Percentiles rank a stretch among this genome's conserved stretches.
Evolutionary conservation across 2,329 filamentous ascomycete genomes (phyloP).

Genomic region (Cordyceps fumosorosea): DNA sequence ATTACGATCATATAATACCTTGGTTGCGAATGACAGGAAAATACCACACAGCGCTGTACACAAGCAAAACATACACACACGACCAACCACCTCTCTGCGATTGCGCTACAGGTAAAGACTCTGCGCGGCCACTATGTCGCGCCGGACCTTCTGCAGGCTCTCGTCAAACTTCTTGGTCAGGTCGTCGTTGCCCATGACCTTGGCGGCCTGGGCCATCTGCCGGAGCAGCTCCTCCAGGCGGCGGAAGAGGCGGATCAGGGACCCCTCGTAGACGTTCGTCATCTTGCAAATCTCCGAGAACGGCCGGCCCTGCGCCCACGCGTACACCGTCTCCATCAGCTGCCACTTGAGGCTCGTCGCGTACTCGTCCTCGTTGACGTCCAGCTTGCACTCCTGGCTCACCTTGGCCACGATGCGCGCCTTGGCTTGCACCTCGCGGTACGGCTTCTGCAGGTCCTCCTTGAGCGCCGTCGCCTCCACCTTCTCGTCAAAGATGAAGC

Average conservation of each 20-base stretch:
- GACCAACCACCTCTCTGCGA: neutral
- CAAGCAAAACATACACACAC: neutral
- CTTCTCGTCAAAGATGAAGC: slow-evolving; percentile 98
- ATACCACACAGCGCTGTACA: neutral
- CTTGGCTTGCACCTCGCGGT: slow-evolving; percentile 78
- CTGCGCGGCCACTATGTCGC: slow-evolving; percentile 93
- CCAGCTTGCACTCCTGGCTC: slow-evolving; percentile 86
- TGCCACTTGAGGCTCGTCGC: slow-evolving; percentile 84
- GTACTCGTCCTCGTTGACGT: slow-evolving; percentile 93
- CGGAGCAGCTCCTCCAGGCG: slow-evolving; percentile 88
- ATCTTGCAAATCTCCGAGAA: slow-evolving; percentile 98
- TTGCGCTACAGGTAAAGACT: slow-evolving; percentile 73
- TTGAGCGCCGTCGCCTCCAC: slow-evolving; percentile 69
- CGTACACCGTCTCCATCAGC: slow-evolving; percentile 91
- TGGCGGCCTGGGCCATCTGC: slow-evolving; percentile 91
- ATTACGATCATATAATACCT: slow-evolving; percentile 7
- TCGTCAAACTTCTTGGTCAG: slow-evolving; percentile 87
- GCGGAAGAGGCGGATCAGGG: slow-evolving; percentile 90
- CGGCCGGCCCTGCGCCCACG: slow-evolving; percentile 83
- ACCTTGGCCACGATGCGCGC: slow-evolving; percentile 88
- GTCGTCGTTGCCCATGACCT: slow-evolving; percentile 97
- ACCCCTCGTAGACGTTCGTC: slow-evolving; percentile 97
- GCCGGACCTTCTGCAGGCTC: slow-evolving; percentile 74
- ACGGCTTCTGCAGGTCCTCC: slow-evolving; percentile 82
- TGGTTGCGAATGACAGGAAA: slow-evolving; percentile 12